phyloP scores from a whole-genome alignment of 176 grass and related monocot species.

The Carex myosuroides region DNA sequence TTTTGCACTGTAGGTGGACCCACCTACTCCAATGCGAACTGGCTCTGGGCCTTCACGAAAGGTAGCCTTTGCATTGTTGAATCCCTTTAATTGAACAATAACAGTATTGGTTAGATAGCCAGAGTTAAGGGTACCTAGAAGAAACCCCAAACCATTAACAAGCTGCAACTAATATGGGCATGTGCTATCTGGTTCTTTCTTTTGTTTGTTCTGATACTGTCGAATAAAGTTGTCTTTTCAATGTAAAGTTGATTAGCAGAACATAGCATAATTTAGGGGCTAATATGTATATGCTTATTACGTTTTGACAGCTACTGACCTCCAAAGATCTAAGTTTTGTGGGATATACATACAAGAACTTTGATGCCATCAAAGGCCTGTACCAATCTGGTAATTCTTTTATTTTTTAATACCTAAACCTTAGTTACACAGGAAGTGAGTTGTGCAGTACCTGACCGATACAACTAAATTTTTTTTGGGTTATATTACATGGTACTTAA shows the following conservation, averaged over 20 bases:
- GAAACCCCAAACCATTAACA: background rate
- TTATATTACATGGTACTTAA: background rate
- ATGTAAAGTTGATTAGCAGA: background rate
- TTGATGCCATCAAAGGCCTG: conserved; percentile 92
- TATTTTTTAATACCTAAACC: background rate
- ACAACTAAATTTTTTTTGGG: background rate
- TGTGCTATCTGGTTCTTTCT: background rate
- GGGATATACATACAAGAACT: conserved; percentile 98
- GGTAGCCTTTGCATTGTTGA: conserved; percentile 32
- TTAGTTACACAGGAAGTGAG: background rate
- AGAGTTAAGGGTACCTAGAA: background rate
- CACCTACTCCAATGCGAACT: conserved; percentile 59
- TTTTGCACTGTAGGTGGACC: conserved; percentile 54
- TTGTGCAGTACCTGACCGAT: background rate
- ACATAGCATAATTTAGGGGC: background rate
- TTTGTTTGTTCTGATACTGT: background rate
- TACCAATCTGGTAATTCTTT: conserved; percentile 35
- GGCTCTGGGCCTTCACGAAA: conserved; percentile 83
- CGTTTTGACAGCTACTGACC: conserved; percentile 55
- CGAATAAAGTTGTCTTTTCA: background rate
- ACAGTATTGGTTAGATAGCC: background rate
- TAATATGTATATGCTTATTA: conserved; percentile 12
- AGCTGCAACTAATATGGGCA: background rate
- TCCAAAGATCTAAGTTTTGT: conserved; percentile 98
- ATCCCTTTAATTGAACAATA: background rate